Evolutionary conservation across 1,284 basidiomycete species (phyloP).

Genomic region (Irpex rosettiformis): DNA sequence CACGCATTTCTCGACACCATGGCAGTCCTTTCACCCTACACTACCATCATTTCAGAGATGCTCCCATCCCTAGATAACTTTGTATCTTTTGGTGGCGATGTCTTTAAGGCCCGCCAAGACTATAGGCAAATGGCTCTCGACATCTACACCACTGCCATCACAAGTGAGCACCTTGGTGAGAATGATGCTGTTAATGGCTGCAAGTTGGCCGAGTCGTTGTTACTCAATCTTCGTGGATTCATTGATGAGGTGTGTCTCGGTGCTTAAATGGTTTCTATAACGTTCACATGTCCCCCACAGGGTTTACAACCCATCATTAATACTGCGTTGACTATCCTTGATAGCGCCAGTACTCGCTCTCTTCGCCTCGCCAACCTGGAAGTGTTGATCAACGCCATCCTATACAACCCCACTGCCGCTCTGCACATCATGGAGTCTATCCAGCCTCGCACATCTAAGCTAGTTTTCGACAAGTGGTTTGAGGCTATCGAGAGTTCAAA

Average conservation of each 20-base stretch:
- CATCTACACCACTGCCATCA: constrained; percentile 79
- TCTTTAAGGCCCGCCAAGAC: constrained; percentile 69
- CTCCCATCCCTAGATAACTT: constrained; percentile 88
- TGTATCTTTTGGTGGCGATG: constrained; percentile 78
- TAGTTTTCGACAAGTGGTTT: constrained; percentile 83
- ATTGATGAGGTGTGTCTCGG: constrained; percentile 64
- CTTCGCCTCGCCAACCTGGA: constrained; percentile 79
- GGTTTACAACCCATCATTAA: constrained; percentile 54
- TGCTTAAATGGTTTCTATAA: background rate
- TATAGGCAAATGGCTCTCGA: constrained; percentile 84
- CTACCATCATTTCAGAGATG: constrained; percentile 61
- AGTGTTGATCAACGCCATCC: constrained; percentile 80
- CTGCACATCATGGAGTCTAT: constrained; percentile 71
- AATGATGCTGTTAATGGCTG: constrained; percentile 82
- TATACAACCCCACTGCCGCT: constrained; percentile 80
- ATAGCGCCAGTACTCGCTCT: constrained; percentile 56
- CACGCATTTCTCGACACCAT: constrained; percentile 3
- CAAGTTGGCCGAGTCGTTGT: constrained; percentile 80
- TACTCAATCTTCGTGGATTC: constrained; percentile 76
- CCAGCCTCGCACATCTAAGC: constrained; percentile 53
- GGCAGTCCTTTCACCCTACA: background rate
- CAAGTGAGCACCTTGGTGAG: constrained; percentile 73
- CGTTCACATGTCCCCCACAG: constrained; percentile 24
- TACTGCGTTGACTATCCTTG: constrained; percentile 56
- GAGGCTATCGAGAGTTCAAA: constrained; percentile 59